A percentile compares a stretch with the other conserved stretches of the same genome.
phyloP scores from a whole-genome alignment of 2,329 filamentous ascomycete genomes.

The Hypomyces rosellus region DNA sequence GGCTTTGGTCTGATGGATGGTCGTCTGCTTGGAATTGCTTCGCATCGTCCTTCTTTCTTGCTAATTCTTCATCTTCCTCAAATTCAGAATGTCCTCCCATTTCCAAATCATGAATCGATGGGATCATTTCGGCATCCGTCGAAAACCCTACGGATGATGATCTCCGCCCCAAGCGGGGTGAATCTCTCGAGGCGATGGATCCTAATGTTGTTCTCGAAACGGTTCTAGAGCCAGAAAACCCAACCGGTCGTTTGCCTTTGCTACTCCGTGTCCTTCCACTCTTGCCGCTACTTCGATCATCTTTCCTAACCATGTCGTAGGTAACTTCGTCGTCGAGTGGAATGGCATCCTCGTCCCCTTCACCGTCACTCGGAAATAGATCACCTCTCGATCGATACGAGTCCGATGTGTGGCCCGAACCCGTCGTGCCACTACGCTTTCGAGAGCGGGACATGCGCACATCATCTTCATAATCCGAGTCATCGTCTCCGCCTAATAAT shows the following conservation, averaged over 20 bases:
- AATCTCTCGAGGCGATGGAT: slow-evolving; percentile 34
- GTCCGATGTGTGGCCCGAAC: slow-evolving; percentile 75
- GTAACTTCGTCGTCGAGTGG: slow-evolving; percentile 90
- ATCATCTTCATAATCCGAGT: slow-evolving; percentile 22
- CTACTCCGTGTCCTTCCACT: slow-evolving; percentile 53
- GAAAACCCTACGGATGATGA: slow-evolving; percentile 26
- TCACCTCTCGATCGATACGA: slow-evolving; percentile 85
- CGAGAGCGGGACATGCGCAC: slow-evolving; percentile 25
- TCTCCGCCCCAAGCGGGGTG: slow-evolving; percentile 20
- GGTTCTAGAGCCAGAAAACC: slow-evolving; percentile 40
- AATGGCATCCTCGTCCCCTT: slow-evolving; percentile 88
- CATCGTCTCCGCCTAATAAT: slow-evolving; percentile 45
- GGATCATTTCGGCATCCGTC: slow-evolving; percentile 32
- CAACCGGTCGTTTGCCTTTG: slow-evolving; percentile 49
- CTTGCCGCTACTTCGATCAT: slow-evolving; percentile 59
- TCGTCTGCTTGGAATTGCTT: slow-evolving; percentile 43
- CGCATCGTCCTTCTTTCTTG: slow-evolving; percentile 47
- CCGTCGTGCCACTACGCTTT: slow-evolving; percentile 70
- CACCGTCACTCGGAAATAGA: slow-evolving; percentile 78
- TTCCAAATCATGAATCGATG: slow-evolving; percentile 46
- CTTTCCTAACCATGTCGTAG: slow-evolving; percentile 69
- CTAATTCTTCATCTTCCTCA: slow-evolving; percentile 49
- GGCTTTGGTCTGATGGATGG: slow-evolving; percentile 32
- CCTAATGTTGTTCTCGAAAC: slow-evolving; percentile 54
- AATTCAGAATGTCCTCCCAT: slow-evolving; percentile 42